phyloP scores from a whole-genome alignment of 139 green algal genomes.

The Coelastrella sp. region DNA sequence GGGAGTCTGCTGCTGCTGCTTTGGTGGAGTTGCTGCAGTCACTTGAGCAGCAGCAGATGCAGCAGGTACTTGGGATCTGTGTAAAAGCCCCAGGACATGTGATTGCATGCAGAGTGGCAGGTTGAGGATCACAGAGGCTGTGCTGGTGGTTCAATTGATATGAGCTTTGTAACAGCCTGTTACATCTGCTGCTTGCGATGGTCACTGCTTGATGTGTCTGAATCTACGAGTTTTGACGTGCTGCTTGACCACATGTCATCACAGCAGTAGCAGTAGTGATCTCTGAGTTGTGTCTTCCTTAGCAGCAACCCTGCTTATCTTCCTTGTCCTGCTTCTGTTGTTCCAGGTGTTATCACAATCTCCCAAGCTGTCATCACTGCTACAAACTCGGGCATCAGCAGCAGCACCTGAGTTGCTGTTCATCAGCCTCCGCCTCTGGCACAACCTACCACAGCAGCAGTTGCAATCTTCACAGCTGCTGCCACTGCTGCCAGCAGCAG shows the following conservation, averaged over 20 bases:
- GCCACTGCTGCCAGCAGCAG: slow-evolving; percentile 43
- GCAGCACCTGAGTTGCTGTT: slow-evolving; percentile 65
- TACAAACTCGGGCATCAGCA: neutral
- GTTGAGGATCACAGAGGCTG: too few relatives aligned
- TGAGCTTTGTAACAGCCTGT: too few relatives aligned
- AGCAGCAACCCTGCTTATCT: neutral
- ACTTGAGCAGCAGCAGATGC: neutral
- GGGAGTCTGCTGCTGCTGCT: slow-evolving; percentile 68
- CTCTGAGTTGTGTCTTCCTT: too few relatives aligned
- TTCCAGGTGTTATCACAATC: slow-evolving; percentile 16
- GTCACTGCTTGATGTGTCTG: too few relatives aligned
- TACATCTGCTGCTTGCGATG: too few relatives aligned
- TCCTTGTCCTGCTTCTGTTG: neutral
- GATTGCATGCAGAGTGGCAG: too few relatives aligned
- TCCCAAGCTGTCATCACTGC: slow-evolving; percentile 21
- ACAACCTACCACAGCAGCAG: slow-evolving; percentile 58
- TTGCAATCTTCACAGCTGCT: slow-evolving; percentile 59
- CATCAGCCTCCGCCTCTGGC: slow-evolving; percentile 79
- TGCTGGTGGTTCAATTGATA: too few relatives aligned
- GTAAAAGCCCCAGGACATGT: too few relatives aligned
- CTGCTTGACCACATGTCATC: too few relatives aligned
- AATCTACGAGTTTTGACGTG: too few relatives aligned
- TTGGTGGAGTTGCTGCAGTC: slow-evolving; percentile 66
- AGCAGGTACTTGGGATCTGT: slow-evolving; percentile 8
- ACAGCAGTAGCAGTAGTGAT: too few relatives aligned